A percentile compares a stretch with the other conserved stretches of the same genome.
Conservation (phyloP, 257 asterid genomes). For the Forsythia suspensa region DNA sequence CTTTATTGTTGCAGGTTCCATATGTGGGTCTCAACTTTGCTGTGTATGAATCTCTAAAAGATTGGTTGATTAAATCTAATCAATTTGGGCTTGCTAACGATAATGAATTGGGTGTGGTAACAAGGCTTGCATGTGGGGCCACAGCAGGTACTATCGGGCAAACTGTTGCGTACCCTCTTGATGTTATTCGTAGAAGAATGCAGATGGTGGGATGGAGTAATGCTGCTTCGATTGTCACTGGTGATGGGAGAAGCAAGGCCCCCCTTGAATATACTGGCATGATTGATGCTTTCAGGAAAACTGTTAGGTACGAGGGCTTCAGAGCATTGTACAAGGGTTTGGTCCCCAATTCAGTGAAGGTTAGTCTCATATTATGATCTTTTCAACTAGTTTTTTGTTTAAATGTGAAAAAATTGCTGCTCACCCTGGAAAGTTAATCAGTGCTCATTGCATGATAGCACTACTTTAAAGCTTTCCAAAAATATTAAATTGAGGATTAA, state of each 20-base stretch:
- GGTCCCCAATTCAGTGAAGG: conserved; percentile 60
- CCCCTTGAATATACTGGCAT: conserved; percentile 48
- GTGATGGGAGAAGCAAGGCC: conserved; percentile 46
- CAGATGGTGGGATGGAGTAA: conserved; percentile 70
- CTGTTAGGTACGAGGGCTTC: conserved; percentile 48
- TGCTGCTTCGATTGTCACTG: conserved; percentile 47
- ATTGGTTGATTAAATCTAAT: conserved; percentile 70
- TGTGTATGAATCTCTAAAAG: conserved; percentile 95
- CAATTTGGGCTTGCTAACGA: conserved; percentile 59
- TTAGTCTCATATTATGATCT: conserved; percentile 14
- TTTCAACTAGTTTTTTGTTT: background rate
- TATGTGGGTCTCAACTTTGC: conserved; percentile 98
- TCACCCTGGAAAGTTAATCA: background rate
- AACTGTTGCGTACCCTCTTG: conserved; percentile 55
- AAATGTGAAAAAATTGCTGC: background rate
- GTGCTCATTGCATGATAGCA: background rate
- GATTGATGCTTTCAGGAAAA: conserved; percentile 55
- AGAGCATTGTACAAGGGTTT: conserved; percentile 56
- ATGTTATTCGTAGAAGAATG: conserved; percentile 59
- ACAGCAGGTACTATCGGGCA: conserved; percentile 53
- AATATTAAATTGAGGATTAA: background rate
- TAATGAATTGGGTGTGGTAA: conserved; percentile 38
- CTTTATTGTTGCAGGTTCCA: conserved; percentile 72
- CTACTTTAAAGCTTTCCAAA: background rate
- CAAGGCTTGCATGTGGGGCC: conserved; percentile 56